Percentiles rank a stretch among this genome's conserved stretches.
These are phyloP conservation scores for Akanthomyces dipterigenus DNA, from an alignment of 2,329 filamentous ascomycete species.

Conservation along the genomic window DNA sequence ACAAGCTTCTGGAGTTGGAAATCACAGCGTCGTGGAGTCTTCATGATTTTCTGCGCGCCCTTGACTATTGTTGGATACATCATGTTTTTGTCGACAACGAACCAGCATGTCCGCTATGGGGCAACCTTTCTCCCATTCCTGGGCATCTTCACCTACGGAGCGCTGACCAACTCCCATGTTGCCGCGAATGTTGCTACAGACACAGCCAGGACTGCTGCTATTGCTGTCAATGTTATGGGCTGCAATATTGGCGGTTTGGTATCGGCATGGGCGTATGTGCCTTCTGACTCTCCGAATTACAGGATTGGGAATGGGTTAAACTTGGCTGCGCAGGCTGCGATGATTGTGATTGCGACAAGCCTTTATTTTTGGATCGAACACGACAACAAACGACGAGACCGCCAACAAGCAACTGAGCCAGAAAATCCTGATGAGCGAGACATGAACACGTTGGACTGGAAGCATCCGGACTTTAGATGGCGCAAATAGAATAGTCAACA, in stretches of 20 bases:
- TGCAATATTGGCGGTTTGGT: conserved; percentile 13
- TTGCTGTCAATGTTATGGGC: conserved; percentile 50
- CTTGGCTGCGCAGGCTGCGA: conserved; percentile 51
- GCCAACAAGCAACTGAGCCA: conserved; percentile 44
- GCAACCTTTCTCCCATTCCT: conserved; percentile 61
- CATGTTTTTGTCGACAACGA: conserved; percentile 54
- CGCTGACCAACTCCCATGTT: conserved; percentile 58
- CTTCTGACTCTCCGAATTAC: conserved; percentile 57
- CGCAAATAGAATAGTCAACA: not conserved
- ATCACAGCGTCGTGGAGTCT: conserved; percentile 17
- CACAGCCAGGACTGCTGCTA: conserved; percentile 55
- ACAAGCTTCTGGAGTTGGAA: conserved; percentile 10
- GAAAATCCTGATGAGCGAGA: conserved; percentile 36
- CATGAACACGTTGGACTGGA: conserved; percentile 59
- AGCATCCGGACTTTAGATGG: conserved; percentile 63
- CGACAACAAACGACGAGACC: conserved; percentile 54
- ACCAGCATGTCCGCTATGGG: conserved; percentile 51
- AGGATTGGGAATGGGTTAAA: conserved; percentile 67
- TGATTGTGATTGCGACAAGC: conserved; percentile 42
- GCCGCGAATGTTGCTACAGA: conserved; percentile 64
- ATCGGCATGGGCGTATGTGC: conserved; percentile 34
- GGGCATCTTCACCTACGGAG: conserved; percentile 55
- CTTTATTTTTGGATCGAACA: conserved; percentile 54
- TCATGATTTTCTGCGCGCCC: conserved; percentile 53
- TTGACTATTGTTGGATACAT: conserved; percentile 62